Conservation (phyloP, 2,329 filamentous ascomycete species). For the Colletotrichum ledebouriae region DNA sequence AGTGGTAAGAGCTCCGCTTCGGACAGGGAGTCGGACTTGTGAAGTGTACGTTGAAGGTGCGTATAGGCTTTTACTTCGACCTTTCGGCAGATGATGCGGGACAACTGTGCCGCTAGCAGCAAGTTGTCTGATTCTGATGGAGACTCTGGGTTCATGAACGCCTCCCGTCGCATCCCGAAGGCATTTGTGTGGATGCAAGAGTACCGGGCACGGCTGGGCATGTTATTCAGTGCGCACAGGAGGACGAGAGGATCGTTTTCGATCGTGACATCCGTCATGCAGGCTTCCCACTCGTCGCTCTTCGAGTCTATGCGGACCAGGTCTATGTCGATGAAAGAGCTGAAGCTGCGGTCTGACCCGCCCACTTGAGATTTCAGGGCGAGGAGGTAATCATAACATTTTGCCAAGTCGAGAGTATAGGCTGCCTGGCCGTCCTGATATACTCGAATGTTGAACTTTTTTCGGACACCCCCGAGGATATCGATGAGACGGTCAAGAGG, state of each 20-base stretch:
- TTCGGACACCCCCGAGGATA: constrained; percentile 53
- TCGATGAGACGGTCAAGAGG: constrained; percentile 54
- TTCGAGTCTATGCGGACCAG: constrained; percentile 47
- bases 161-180: constrained; percentile 44
- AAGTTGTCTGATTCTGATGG: constrained; percentile 53
- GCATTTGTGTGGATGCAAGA: constrained; percentile 50
- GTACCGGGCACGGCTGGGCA: constrained; percentile 60
- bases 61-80: constrained; percentile 60
- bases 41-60: constrained; percentile 53
- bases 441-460: constrained; percentile 58
- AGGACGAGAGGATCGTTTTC: constrained; percentile 53
- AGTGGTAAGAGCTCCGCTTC: constrained; percentile 49
- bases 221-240: constrained; percentile 59
- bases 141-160: constrained; percentile 53
- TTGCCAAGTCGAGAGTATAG: constrained; percentile 56
- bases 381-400: constrained; percentile 56
- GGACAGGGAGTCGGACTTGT: constrained; percentile 17
- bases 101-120: constrained; percentile 57
- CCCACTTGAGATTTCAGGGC: constrained; percentile 54
- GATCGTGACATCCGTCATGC: constrained; percentile 55
- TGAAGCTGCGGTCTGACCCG: constrained; percentile 53
- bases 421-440: constrained; percentile 56
- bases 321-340: constrained; percentile 59
- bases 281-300: constrained; percentile 53
- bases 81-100: constrained; percentile 59